Base-by-base conservation (phyloP, 768 basidiomycete species). In the Tubosaeta brunneosetosa region DNA sequence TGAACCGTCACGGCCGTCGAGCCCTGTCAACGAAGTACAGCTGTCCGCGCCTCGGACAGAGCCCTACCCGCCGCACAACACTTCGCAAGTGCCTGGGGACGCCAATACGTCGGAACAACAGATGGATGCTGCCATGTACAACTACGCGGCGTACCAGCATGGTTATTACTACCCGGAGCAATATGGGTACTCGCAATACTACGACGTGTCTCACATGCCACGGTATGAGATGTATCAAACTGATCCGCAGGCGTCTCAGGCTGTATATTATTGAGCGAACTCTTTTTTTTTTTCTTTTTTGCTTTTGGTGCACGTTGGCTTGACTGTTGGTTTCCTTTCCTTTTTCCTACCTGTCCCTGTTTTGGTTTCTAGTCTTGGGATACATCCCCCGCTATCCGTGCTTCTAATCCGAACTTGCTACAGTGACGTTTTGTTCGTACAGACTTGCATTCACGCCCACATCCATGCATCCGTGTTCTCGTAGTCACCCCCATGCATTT, bases 161-260 rank as follows among this genome's bases (percentile, higher is more conserved):
- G 77, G 74, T 37, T 87, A 87, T 72, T 89, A 86, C 67, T 86
- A 84, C 66, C 83, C 84, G 22, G 84, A 85, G 47, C 75, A 78
- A 55, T 88, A 88, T 47, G 75, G 72, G 60, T 88, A 88, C 66
- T 72, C 79, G 53, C 78, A 74, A 40, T 87, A 86, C 71, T 71
- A 85, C 74, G 86, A 86, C 67, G 76, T 82, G 78, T 75, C 83
- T 41, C 84, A 83, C 58, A 68, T 73, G 56, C 77, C 80, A 66
- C 80, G 79, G 60, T 88, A 86, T 69, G 85, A 86, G 58, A 75
- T 80, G 77, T 86, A 86, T 69, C 73, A 77, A 50, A 66, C 76
- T 63, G 79, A 82, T 60, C 77, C 69, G 32, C 68, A 74, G 51
- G 57, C 72, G 44, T 74, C 80, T 66, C 76, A 77, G 57, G 71